Base-by-base conservation (phyloP, 345 rosid genomes). In the Firmiana major region DNA sequence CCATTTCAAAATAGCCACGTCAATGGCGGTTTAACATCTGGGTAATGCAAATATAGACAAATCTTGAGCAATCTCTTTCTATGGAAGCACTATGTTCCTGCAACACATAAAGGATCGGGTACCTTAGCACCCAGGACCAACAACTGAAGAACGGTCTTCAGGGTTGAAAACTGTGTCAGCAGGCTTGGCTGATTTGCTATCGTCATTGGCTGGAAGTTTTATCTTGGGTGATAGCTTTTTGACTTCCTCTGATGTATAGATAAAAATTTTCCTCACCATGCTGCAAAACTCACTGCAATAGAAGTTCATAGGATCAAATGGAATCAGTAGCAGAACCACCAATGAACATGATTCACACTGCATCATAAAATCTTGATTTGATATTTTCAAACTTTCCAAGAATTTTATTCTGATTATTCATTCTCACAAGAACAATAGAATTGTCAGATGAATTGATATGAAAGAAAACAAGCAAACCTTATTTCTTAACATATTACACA, bases 161-260 rank as follows among this genome's bases (percentile, higher is more conserved):
- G 86, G 86, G 85, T 89, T 87, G 45, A 79, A 85, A n/a, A 79
- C 91, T 0, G 65, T 79, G 36, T 91, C 94, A 17, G 55, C 79
- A 64, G 63, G 77, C 54, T 87, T 86, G 71, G 63, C 65, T 34
- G 78, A 71, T 59, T 87, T 87, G 28, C 55, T 77, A 72, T 83
- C 89, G 49, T 89, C 86, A 48, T 83, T 78, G 34, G 38, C 89
- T 1, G 87, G 71, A 79, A 90, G 84, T 83, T 88, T 91, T 73
- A 73, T 86, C 87, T 92, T 97, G 21, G 99, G 90, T 15, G 95
- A 88, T 80, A 94, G 83, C 84, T 84, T 87, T 91, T 89, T 93
- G 70, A 87, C 97, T 89, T 97, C 98, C 80, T 94, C 99, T 0
- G 88, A 79, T 19, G 99, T 92, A 79, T 92, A 97, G 80, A 97